Base-by-base conservation (phyloP, 164 flowering plant genomes). In the Dillenia turbinata region DNA sequence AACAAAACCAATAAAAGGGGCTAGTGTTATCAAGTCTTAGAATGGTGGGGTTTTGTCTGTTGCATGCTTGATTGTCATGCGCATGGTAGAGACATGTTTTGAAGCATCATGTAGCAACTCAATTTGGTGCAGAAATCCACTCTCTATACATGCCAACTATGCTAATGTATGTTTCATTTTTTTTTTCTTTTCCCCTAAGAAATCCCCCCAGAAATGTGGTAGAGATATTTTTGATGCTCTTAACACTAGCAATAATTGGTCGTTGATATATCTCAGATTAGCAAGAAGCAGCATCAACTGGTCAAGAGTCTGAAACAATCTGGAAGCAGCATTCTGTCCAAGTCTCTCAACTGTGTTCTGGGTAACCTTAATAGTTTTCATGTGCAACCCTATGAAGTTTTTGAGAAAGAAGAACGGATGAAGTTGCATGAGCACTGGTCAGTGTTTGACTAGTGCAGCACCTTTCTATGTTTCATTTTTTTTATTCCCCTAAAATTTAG, bases 361-460 rank as follows among this genome's bases (percentile, higher is more conserved):
- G 97, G 97, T 60, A 76, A 84, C 70, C 64, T 85, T 54, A 83
- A 78, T 59, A 68, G 69, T 56, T 79, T 81, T 70, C 65, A 73
- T 68, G 80, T 85, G 12, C 88, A 86, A 69, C 93, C 96, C 53
- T 88, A 80, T 72, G 86, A 77, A 77, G 72, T 76, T 47, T 88
- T 80, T 73, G 88, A 79, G 67, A 88, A 86, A 70, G 99, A 89
- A 75, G 96, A 88, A 65, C 63, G 61, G 67, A 84, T 77, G 71
- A 94, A 83, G 68, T 75, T 91, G 82, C 89, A 83, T 60, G 71
- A 78, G 7, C 77, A 85, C 69, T 94, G 99, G 99, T 94, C 55
- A 67, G 90, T 75, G 46, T 59, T 54, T 70, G 48, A 49, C 26
- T 68, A 17, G 47, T 64, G 8, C 40, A 62, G 22, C 10, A 13